Base-by-base conservation (phyloP, 176 grass and related monocot genomes). In the Musa acuminata region DNA sequence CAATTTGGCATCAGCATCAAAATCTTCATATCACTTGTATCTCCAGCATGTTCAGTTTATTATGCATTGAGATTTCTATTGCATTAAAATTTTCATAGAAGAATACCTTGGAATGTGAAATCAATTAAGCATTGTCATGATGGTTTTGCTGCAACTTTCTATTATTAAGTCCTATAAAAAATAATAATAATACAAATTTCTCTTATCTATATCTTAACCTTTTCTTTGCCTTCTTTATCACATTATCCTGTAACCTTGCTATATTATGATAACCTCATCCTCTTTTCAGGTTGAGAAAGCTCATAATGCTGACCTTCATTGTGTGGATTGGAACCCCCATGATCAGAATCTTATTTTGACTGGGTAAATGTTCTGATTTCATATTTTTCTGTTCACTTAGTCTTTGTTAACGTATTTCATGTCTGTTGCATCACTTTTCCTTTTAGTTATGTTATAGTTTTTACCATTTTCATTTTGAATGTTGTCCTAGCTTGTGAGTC, bases 241-340 rank as follows among this genome's bases (percentile, higher is more conserved):
- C 55, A 5, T 16, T 17, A n/a, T 57, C 55, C 13, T 57, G 55
- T 3, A 14, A 11, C 54, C 55, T 17, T 13, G 55, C 17, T 57
- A 1, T 57, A 57, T 57, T 57, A 16, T 57, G 55, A 57, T 57
- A 57, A n/a, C 55, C 55, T 16, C 12, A 19, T 57, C 55, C 17
- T 13, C 55, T 57, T 57, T 26, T 7, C 72, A 97, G 90, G 90
- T 91, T 90, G 88, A 93, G 78, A 93, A 93, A 85, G 95, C 90
- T 77, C 90, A 93, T 63, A 78, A 87, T 85, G 90, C 80, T 75
- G 90, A 94, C 43, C 85, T 98, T 89, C 95, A 98, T 80, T 93
- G 95, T 77, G 86, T 98, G 7, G 95, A 93, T 65, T 98, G 90
- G 95, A 98, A 91, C 77, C 77, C 82, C 13, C 90, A 85, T 73